phyloP scores from a whole-genome alignment of 495 filamentous ascomycete species.

The Neurospora africana region DNA sequence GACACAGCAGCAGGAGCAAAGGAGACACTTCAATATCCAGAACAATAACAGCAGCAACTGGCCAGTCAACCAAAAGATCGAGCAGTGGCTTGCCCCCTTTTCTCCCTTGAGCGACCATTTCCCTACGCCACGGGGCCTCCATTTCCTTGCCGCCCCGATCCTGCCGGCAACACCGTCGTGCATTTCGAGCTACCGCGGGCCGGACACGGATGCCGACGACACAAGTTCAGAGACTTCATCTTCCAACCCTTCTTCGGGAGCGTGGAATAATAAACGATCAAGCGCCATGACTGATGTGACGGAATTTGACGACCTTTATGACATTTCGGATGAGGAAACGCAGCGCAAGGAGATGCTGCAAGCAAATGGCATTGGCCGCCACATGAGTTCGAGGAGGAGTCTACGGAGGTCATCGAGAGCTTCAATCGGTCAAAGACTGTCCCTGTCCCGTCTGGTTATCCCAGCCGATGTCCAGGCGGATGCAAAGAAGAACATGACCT shows the following conservation, averaged over 20 bases:
- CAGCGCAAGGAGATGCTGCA: constrained; percentile 20
- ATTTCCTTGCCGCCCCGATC: constrained; percentile 47
- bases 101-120: constrained; percentile 52
- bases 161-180: constrained; percentile 35
- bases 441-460: not conserved
- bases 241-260: constrained; percentile 39
- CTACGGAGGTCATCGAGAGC: constrained; percentile 8
- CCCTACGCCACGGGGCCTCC: constrained; percentile 47
- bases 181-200: constrained; percentile 21
- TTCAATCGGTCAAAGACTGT: constrained; percentile 11
- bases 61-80: constrained; percentile 38
- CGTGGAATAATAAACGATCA: constrained; percentile 37
- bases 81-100: constrained; percentile 31
- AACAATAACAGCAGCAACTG: not conserved
- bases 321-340: constrained; percentile 58
- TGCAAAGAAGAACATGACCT: constrained; percentile 48
- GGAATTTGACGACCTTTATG: constrained; percentile 79
- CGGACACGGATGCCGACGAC: constrained; percentile 28
- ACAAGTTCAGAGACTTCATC: constrained; percentile 39
- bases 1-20: constrained; percentile 17
- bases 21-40: not conserved
- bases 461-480: constrained; percentile 17
- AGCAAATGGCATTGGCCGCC: constrained; percentile 26
- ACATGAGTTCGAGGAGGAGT: constrained; percentile 19
- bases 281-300: constrained; percentile 45